Base-by-base conservation (phyloP, 805 yeast species). In the Monosporozyma siamensis region DNA sequence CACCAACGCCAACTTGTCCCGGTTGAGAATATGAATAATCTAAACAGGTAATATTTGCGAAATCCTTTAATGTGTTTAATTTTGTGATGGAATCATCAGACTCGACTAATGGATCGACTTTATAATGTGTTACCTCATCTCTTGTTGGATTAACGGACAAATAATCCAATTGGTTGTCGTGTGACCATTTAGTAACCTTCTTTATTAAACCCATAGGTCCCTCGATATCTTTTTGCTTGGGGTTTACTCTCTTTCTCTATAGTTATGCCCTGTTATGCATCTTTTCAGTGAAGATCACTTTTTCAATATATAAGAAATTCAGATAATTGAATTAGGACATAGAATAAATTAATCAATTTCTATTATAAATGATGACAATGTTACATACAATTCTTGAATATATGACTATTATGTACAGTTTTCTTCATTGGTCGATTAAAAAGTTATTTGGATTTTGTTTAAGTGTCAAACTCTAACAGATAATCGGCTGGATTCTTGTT, bases 71-170 rank as follows among this genome's bases (percentile, higher is more conserved):
- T 8, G 75, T 74, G 38, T 62, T 63, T n/a, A 76, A 52, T 50
- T 74, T 79, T 17, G 65, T 53, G 15, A 82, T 66, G 9, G 73
- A 76, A 38, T 73, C 73, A 40, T 77, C 81, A 7, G 71, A 68
- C 21, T 72, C 72, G 17, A 72, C 71, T 44, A 51, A 55, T 25
- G 67, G 66, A 48, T 72, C 65, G 0, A 83, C 77, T 48, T 73
- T 75, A 53, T 80, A 81, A 9, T 84, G 68, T 0, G 81, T 65
- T 2, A 86, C 80, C 51, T 82, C 90, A 56, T 88, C 95, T 2
- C 94, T 80, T 23, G 84, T 71, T 2, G 95, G 92, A 48, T 77
- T 81, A 6, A 82, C 80, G 0, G 84, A 79, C 10, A 84, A 61
- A 52, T 61, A 63, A 43, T 61, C 65, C 21, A 58, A 42, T 39